phyloP scores from a whole-genome alignment of 2,329 filamentous ascomycete species.

The Sordariomycetes sp. region DNA sequence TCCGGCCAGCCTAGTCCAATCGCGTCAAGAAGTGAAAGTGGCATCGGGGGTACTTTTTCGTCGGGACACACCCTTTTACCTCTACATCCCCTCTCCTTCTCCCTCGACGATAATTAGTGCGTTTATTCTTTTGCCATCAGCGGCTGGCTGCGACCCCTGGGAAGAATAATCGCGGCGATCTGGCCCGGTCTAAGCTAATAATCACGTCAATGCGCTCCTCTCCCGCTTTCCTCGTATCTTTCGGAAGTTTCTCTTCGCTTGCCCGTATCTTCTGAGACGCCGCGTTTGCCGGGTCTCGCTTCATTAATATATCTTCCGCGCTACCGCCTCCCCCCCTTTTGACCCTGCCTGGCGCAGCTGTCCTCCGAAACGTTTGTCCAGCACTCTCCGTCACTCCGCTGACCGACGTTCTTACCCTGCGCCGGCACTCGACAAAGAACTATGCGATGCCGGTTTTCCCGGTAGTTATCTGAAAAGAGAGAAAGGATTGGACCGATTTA shows the following conservation, averaged over 20 bases:
- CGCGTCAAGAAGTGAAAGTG: neutral
- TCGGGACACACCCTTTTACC: neutral
- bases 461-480: neutral
- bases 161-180: neutral
- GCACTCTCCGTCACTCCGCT: neutral
- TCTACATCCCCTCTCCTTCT: neutral
- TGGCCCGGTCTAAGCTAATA: neutral
- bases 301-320: slow-evolving; percentile 2
- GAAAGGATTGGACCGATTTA: neutral
- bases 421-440: too few species aligned
- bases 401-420: neutral
- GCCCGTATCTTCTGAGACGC: neutral
- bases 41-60: neutral
- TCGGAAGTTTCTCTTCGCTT: neutral
- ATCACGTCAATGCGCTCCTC: neutral
- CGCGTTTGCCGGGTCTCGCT: neutral
- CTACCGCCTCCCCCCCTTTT: neutral
- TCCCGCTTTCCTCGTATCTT: neutral
- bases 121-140: neutral
- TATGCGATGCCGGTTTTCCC: neutral
- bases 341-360: slow-evolving; percentile 4
- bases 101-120: neutral
- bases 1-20: neutral
- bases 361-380: neutral
- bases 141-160: neutral